Conservation (phyloP, 345 rosid genomes). For the Bretschneidera sinensis region DNA sequence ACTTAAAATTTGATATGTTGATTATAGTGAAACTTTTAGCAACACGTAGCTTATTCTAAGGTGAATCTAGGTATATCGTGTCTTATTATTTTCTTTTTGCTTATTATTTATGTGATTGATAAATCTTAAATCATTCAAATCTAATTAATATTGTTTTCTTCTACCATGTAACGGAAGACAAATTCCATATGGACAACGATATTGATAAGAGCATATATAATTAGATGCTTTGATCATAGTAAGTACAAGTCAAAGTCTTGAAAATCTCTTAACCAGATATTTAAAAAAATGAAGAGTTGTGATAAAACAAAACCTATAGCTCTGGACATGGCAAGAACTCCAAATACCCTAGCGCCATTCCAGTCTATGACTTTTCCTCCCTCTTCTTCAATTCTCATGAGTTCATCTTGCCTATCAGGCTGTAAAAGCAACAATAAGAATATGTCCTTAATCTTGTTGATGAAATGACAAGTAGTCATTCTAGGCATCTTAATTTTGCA, state of each 20-base stretch:
- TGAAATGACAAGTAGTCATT: not conserved
- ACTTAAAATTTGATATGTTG: no score
- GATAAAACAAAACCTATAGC: conserved; percentile 46
- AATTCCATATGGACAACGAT: not conserved
- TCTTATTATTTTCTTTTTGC: no score
- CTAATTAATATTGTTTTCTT: not conserved
- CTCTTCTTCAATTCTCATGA: conserved; percentile 46
- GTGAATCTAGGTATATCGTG: no score
- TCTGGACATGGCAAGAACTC: conserved; percentile 78
- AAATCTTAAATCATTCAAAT: no score
- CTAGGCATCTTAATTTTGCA: no score
- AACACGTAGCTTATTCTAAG: no score
- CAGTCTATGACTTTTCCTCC: conserved; percentile 70
- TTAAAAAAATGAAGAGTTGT: conserved; percentile 11
- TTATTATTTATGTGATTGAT: no score
- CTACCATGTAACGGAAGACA: not conserved
- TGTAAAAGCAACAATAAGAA: conserved; percentile 26
- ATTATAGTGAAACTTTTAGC: no score
- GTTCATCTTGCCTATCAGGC: conserved; percentile 65
- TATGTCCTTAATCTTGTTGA: conserved; percentile 5
- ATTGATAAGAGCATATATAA: conserved; percentile 1
- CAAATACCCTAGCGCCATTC: conserved; percentile 67
- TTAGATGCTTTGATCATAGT: not conserved
- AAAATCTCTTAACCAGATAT: conserved; percentile 1
- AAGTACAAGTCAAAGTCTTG: not conserved